Evolutionary conservation across 108 stramenopile species (phyloP).

Genomic region (Phaeodactylum tricornutum): DNA sequence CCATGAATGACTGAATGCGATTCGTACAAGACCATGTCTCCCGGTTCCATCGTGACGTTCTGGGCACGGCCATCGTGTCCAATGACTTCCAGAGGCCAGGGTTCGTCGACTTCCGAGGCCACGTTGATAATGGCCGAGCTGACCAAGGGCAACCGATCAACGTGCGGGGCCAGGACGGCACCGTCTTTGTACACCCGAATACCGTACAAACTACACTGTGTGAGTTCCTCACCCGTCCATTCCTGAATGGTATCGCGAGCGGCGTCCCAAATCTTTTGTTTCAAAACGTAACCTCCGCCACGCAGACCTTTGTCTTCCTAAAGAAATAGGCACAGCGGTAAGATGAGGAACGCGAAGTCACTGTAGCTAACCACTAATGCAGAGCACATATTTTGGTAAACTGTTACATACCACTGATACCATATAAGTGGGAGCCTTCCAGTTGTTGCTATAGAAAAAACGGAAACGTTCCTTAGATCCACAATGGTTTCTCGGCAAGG

Average conservation of each 20-base stretch:
- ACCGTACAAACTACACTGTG: slow-evolving; percentile 66
- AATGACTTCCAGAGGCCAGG: slow-evolving; percentile 80
- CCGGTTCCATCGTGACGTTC: slow-evolving; percentile 91
- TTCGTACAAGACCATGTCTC: slow-evolving; percentile 84
- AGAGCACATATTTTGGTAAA: too few species aligned
- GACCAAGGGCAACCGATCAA: slow-evolving; percentile 69
- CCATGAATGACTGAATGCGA: slow-evolving; percentile 81
- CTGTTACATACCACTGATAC: too few species aligned
- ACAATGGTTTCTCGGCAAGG: background rate
- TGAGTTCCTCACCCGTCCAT: slow-evolving; percentile 73
- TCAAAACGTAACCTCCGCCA: slow-evolving; percentile 38
- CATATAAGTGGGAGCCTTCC: slow-evolving; percentile 25
- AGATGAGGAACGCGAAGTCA: too few species aligned
- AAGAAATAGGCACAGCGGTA: too few species aligned
- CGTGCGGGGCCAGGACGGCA: slow-evolving; percentile 61
- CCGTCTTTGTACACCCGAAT: slow-evolving; percentile 75
- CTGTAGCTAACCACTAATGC: too few species aligned
- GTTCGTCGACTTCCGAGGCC: slow-evolving; percentile 75
- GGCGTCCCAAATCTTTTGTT: slow-evolving; percentile 43
- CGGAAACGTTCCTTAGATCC: background rate
- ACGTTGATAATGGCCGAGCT: slow-evolving; percentile 76
- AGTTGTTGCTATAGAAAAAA: slow-evolving; percentile 8
- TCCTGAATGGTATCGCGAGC: slow-evolving; percentile 48
- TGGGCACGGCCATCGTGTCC: slow-evolving; percentile 75
- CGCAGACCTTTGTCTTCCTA: slow-evolving; percentile 11